Evolutionary conservation across 768 basidiomycete genomes (phyloP), one percentile per base, ranked within the genome.

Genomic region (Gloeophyllum trabeum): DNA sequence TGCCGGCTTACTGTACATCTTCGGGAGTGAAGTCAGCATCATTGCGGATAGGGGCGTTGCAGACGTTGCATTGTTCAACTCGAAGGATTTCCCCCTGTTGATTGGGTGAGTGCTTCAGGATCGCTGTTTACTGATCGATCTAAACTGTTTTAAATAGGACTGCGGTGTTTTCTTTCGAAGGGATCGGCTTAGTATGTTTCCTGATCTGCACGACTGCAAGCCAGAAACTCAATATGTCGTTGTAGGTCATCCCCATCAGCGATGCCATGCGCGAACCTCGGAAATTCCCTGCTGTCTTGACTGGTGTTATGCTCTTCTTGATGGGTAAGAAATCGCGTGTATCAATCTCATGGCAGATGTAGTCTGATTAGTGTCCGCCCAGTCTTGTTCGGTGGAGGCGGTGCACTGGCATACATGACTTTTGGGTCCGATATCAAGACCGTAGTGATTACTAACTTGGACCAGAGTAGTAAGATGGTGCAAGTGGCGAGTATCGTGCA

Each of bases 161-260:
- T 19, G 94, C 96, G 3, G 94, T 97, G 23, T 98, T 98, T 61
- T 90, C 96, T 1, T 99, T 98, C 52, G 94, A 99, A 61, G 94
- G 94, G 6, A 90, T 99, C 50, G 96, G 94, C 38, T 66, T 98
- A 61, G 82, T 85, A 50, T 50, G 77, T 59, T 41, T 23, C 22
- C 21, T 21, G 16, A n/a, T 21, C 16, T 18, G 19, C 24, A 25
- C 28, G 6, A 19, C 37, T 16, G 4, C 21, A 4, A 10, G 21
- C 34, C 24, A 4, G 20, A 21, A 7, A 19, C 39, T 35, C 26
- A 41, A 51, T 45, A 36, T 24, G 13, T 6, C 48, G n/a, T 23
- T 12, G 19, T 55, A 83, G 73, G 67, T 99, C 48, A 88, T 99
- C 47, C 96, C 96, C 16, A 96, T 99, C 53, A 90, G 89, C 10